Base-by-base conservation (phyloP, 306 rosid genomes). In the Cicer arietinum region DNA sequence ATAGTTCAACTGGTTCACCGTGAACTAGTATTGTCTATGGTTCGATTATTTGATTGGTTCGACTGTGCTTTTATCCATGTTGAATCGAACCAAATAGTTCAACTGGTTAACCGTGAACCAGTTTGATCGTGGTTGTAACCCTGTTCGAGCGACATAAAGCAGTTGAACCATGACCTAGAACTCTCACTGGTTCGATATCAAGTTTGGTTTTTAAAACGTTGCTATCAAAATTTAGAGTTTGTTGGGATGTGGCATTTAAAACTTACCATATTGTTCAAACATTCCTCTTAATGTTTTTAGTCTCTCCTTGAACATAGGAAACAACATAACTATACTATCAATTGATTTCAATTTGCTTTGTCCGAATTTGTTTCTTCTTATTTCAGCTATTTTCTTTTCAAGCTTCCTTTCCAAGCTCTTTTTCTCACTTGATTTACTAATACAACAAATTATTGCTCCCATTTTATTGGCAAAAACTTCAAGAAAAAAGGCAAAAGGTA, bases 211-310 rank as follows among this genome's bases (percentile, higher is more conserved):
- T 43, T 43, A 43, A 6, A 43, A 43, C 46, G 8, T 43, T 43
- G 46, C 6, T 4, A 30, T 30, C 6, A 30, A 30, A 30, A 30
- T 30, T 30, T 30, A 30, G 37, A 30, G 37, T 30, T 30, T 30
- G 37, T 30, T 30, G 37, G 37, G 5, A 30, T 30, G 0, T 3
- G 37, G 37, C 1, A 30, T 14, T 71, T 74, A 53, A 39, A 79
- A 76, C 95, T 84, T 82, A 93, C 97, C 98, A 81, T 84, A 91
- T 63, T 83, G 86, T 66, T 89, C 92, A 89, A 93, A 93, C 44
- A 85, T 91, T 65, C 77, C 86, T 77, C 86, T 84, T 42, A 91
- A 82, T 16, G 84, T 79, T 82, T 84, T 88, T 65, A 91, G 70
- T 58, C 83, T 87, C 73, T 90, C 89, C 74, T 63, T 86, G 79